Evolutionary conservation across 257 asterid species (phyloP).

Genomic region (Verbascum thapsus): DNA sequence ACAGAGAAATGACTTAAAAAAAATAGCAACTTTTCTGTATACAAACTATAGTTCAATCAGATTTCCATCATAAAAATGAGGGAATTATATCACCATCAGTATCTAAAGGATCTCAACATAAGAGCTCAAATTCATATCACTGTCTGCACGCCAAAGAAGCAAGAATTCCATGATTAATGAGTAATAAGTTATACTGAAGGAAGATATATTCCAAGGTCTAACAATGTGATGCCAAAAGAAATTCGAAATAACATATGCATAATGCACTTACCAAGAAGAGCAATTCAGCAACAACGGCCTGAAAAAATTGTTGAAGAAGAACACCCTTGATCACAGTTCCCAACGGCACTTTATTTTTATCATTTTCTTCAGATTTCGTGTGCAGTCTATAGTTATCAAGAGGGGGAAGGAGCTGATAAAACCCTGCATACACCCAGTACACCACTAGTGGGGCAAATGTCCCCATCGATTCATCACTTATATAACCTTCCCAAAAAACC

Average conservation of each 20-base stretch:
- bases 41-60: background rate
- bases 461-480: slow-evolving; percentile 85
- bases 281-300: slow-evolving; percentile 70
- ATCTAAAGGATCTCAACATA: background rate
- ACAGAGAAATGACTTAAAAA: background rate
- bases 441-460: slow-evolving; percentile 88
- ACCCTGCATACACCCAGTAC: slow-evolving; percentile 86
- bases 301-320: slow-evolving; percentile 73
- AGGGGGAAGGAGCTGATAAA: slow-evolving; percentile 79
- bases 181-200: no score
- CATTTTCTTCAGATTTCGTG: slow-evolving; percentile 65
- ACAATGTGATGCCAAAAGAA: slow-evolving; percentile 1
- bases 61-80: background rate
- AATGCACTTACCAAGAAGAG: slow-evolving; percentile 69
- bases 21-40: slow-evolving; percentile 2
- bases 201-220: background rate
- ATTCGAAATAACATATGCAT: slow-evolving; percentile 10
- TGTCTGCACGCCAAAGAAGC: slow-evolving; percentile 1
- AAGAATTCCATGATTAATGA: background rate
- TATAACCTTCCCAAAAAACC: slow-evolving; percentile 90
- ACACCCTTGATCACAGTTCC: slow-evolving; percentile 72
- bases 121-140: background rate
- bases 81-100: background rate
- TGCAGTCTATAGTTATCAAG: slow-evolving; percentile 78
- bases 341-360: slow-evolving; percentile 72